Conservation (phyloP, 306 rosid genomes). For the Cucurbita moschata region DNA sequence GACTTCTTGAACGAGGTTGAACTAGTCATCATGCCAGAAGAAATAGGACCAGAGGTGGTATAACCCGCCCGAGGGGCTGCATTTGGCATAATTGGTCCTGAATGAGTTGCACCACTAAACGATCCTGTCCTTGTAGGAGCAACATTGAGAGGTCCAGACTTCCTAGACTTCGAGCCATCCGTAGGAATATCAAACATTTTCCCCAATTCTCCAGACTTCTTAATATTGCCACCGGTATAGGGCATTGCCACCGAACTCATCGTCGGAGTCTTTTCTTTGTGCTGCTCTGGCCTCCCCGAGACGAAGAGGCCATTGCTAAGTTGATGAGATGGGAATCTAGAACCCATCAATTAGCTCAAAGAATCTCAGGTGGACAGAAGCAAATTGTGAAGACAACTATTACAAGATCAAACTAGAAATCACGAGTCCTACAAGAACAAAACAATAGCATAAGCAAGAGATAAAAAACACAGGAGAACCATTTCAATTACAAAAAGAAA, state of each 20-base stretch:
- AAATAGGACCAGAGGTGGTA: constrained; percentile 56
- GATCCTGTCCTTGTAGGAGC: constrained; percentile 90
- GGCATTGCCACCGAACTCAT: constrained; percentile 99
- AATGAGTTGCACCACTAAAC: constrained; percentile 79
- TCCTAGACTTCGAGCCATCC: constrained; percentile 85
- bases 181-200: constrained; percentile 93
- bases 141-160: constrained; percentile 67
- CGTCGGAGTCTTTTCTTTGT: constrained; percentile 82
- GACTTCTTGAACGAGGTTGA: constrained; percentile 76
- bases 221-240: constrained; percentile 92
- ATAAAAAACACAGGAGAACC: not conserved
- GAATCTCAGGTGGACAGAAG: constrained; percentile 10
- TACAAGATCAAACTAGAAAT: not conserved
- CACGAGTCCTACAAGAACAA: not conserved
- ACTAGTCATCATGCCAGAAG: constrained; percentile 57
- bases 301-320: constrained; percentile 97
- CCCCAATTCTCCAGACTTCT: constrained; percentile 87
- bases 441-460: not conserved
- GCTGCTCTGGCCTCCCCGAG: constrained; percentile 98
- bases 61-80: constrained; percentile 65
- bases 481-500: not conserved
- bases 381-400: not conserved
- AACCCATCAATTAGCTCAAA: constrained; percentile 61
- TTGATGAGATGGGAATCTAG: constrained; percentile 98
- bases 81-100: constrained; percentile 70